Evolutionary conservation across 2,329 filamentous ascomycete genomes (phyloP), one percentile per base, ranked within the genome.

Genomic region (Trichoderma endophyticum): DNA sequence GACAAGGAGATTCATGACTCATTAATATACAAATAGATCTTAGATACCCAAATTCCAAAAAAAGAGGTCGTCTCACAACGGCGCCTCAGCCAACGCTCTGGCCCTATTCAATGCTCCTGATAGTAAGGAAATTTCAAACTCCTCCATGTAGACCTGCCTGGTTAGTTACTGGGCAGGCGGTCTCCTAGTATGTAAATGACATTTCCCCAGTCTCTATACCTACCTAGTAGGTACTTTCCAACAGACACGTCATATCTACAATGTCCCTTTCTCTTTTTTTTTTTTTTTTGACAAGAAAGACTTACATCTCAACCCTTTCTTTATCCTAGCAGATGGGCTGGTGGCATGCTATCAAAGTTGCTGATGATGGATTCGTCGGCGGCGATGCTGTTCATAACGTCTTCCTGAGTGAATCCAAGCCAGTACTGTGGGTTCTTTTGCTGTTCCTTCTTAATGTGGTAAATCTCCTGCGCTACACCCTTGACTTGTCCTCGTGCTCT

Each of bases 391-490:
- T 80, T 84, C 71, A 88, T 84, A 76, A 88, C 86, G 76, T 88
- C 84, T 77, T 87, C 85, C 75, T 86, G 85, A 1, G 84, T 86
- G 69, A 86, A 85, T 8, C 84, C 86, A 18, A 86, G 81, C 87
- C 86, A 89, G 81, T 86, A 87, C 51, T 84, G 81, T 11, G 86
- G 85, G 73, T 84, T 84, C 76, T 81, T 81, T 79, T 87, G 85
- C 76, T 85, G 85, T 60, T 84, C 84, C 82, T 88, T 89, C 83
- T 88, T 89, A 59, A 83, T 82, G 18, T 83, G 84, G 79, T 88
- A 91, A 64, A 95, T 91, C 76, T 94, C 92, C 77, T 92, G 89
- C n/a, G 93, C 93, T 21, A 96, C 92, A 9, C 89, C 89, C 75
- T 90, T 90, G 18, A 97, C 91, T 80, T 96, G 93, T 4, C 86